These are phyloP conservation scores for Magnaporthiopsis poae DNA, from an alignment of 2,329 filamentous ascomycete species.

Conservation along the genomic window DNA sequence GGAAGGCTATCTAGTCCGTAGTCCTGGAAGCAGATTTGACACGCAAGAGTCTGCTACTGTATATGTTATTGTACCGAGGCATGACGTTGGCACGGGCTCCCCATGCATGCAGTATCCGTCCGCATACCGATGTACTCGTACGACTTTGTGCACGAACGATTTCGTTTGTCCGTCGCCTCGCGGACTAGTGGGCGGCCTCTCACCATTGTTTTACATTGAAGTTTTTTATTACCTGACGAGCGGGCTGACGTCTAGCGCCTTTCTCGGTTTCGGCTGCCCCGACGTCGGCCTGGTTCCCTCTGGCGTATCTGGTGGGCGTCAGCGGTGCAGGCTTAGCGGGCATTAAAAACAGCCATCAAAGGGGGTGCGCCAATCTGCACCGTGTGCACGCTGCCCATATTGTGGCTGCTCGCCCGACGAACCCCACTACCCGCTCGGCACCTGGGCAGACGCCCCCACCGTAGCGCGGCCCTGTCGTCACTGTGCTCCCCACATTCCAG, in stretches of 20 bases:
- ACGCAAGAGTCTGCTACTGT: neutral
- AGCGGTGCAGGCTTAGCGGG: neutral
- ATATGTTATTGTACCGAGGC: neutral
- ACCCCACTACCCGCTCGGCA: neutral
- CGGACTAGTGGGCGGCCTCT: too few relatives aligned
- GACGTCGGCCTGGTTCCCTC: neutral
- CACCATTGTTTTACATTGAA: neutral
- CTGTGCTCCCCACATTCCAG: neutral
- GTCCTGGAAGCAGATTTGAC: neutral
- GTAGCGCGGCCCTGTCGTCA: neutral
- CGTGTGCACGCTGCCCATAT: neutral
- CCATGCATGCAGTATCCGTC: neutral
- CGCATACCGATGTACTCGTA: neutral
- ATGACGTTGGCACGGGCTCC: neutral
- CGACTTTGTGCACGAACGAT: neutral
- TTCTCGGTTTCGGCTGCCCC: neutral
- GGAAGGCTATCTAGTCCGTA: neutral
- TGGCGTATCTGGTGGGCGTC: neutral
- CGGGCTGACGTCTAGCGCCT: neutral
- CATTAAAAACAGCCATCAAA: neutral
- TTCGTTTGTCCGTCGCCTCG: neutral
- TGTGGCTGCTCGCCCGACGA: too few relatives aligned
- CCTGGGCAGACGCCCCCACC: too few relatives aligned
- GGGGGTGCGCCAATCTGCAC: neutral
- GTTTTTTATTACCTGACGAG: neutral